Conservation (phyloP, 305 asterid species). For the Fraxinus xanthoxyloides region DNA sequence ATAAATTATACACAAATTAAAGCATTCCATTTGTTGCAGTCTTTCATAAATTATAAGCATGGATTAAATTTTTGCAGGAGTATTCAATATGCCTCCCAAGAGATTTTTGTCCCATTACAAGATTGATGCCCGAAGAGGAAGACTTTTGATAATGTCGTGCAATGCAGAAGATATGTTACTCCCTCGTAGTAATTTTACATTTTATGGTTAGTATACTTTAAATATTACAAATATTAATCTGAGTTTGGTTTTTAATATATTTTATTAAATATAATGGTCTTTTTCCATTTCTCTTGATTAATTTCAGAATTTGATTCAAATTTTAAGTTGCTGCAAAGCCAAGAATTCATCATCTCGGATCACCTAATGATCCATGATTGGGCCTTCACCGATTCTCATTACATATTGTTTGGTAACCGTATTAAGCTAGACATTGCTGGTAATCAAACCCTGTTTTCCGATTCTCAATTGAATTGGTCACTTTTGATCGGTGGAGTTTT, state of each 20-base stretch:
- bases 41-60: background rate
- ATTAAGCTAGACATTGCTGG: constrained; percentile 85
- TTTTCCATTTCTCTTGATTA: background rate
- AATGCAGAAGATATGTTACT: constrained; percentile 90
- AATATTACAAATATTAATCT: background rate
- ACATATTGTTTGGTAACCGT: constrained; percentile 83
- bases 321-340: constrained; percentile 62
- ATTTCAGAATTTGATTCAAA: constrained; percentile 69
- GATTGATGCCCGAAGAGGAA: constrained; percentile 50
- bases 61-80: constrained; percentile 49
- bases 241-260: background rate
- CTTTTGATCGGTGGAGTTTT: background rate
- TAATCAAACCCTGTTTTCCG: constrained; percentile 8
- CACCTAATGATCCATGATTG: constrained; percentile 96
- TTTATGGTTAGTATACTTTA: constrained; percentile 45
- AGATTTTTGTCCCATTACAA: constrained; percentile 81
- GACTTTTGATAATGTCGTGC: constrained; percentile 74
- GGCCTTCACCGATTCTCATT: constrained; percentile 84
- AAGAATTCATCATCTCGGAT: constrained; percentile 76
- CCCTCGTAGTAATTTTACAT: constrained; percentile 79
- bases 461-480: background rate
- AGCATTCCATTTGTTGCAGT: too few species aligned
- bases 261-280: background rate
- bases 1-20: background rate
- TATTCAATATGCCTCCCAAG: constrained; percentile 86